phyloP scores from a whole-genome alignment of 768 basidiomycete species.

The Basidioascus undulatus region DNA sequence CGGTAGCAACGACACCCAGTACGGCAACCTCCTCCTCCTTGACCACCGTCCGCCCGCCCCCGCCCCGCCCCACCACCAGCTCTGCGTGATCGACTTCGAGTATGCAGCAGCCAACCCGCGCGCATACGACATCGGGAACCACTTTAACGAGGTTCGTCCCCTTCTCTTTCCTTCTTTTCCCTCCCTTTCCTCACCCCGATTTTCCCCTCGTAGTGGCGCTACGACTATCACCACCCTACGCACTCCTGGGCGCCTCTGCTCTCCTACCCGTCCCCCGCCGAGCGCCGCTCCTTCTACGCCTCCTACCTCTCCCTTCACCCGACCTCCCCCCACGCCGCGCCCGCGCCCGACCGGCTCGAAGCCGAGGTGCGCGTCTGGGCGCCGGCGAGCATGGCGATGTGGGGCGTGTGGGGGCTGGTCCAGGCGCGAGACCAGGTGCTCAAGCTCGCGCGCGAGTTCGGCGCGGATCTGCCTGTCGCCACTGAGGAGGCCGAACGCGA shows the following conservation, averaged over 20 bases:
- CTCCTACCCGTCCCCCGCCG: constrained; percentile 40
- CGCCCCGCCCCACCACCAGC: constrained; percentile 23
- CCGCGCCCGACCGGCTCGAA: constrained; percentile 28
- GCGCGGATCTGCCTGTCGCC: background rate
- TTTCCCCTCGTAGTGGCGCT: constrained; percentile 42
- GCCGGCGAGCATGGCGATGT: constrained; percentile 70
- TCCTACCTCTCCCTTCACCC: constrained; percentile 34
- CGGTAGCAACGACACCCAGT: constrained; percentile 68
- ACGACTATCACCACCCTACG: constrained; percentile 46
- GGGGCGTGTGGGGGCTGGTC: constrained; percentile 86
- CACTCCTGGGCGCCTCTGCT: too few species aligned
- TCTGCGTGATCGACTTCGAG: constrained; percentile 93
- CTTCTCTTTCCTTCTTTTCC: too few species aligned
- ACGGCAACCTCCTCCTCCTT: constrained; percentile 68
- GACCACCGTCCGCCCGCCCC: constrained; percentile 22
- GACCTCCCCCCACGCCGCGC: background rate
- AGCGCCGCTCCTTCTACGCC: constrained; percentile 61
- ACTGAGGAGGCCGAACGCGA: background rate
- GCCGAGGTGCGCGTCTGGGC: constrained; percentile 66
- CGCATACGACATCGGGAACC: constrained; percentile 87
- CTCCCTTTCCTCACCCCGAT: background rate
- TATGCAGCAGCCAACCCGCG: constrained; percentile 82
- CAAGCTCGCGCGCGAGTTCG: background rate
- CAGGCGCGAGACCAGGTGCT: constrained; percentile 40
- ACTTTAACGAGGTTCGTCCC: too few species aligned